These are phyloP conservation scores for Venturia effusa DNA, from an alignment of 2,329 filamentous ascomycete species.

Conservation along the genomic window DNA sequence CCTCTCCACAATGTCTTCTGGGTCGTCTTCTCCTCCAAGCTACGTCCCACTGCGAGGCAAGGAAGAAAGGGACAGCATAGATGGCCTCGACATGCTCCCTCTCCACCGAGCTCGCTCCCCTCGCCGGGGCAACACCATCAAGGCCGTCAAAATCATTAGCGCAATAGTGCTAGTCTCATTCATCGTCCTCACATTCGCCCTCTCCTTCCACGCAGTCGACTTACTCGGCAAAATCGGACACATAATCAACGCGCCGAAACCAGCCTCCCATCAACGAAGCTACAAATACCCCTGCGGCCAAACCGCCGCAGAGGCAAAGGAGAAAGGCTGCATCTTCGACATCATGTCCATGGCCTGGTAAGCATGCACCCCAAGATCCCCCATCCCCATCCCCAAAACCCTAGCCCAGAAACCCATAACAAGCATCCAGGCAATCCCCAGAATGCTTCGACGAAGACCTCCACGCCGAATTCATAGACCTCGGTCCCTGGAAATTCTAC, in stretches of 20 bases:
- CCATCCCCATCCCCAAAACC: not conserved
- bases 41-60: conserved; percentile 10
- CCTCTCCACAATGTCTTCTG: conserved; percentile 3
- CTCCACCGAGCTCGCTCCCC: not conserved
- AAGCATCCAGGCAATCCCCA: not conserved
- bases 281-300: conserved; percentile 11
- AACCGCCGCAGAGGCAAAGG: conserved; percentile 3
- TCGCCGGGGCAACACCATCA: not conserved
- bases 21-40: not conserved
- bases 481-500: conserved; percentile 11
- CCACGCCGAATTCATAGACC: conserved; percentile 8
- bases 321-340: conserved; percentile 9
- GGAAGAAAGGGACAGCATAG: conserved; percentile 9
- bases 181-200: conserved; percentile 10
- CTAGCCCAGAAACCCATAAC: not conserved
- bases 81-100: conserved; percentile 11
- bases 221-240: conserved; percentile 9
- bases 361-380: not conserved
- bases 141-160: conserved; percentile 3
- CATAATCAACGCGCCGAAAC: conserved; percentile 5
- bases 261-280: conserved; percentile 3
- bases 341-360: conserved; percentile 11
- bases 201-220: conserved; percentile 9
- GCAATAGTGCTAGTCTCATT: not conserved
- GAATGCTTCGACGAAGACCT: conserved; percentile 12